Percentiles rank a stretch among this genome's conserved stretches.
Evolutionary conservation across 768 basidiomycete genomes (phyloP).

Genomic region (Hygrophorus pudorinus): DNA sequence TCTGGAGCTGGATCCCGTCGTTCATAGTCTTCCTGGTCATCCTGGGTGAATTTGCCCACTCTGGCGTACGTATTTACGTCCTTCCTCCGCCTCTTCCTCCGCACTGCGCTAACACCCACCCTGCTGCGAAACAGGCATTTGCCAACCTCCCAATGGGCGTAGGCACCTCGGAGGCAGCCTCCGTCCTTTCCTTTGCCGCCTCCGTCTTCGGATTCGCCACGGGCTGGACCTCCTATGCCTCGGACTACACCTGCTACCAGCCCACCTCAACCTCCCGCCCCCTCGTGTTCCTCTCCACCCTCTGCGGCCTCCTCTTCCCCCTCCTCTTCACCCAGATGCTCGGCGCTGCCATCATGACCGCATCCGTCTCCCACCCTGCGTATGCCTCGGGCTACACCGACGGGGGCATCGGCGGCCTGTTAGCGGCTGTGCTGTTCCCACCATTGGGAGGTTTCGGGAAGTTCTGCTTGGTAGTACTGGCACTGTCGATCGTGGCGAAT

Average conservation of each 20-base stretch:
- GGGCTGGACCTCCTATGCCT: neutral
- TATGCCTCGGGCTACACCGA: neutral
- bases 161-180: neutral
- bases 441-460: neutral
- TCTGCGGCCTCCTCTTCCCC: neutral
- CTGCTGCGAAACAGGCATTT: neutral
- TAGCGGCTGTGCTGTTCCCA: neutral
- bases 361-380: neutral
- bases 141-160: neutral
- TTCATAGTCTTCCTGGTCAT: conserved; percentile 2
- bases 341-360: conserved; percentile 2
- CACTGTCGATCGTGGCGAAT: neutral
- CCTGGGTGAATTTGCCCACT: conserved; percentile 1
- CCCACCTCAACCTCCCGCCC: neutral
- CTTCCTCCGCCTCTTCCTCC: neutral
- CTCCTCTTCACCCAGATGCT: conserved; percentile 3
- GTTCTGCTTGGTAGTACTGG: neutral
- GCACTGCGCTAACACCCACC: neutral
- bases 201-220: conserved; percentile 1
- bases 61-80: neutral
- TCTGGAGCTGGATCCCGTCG: conserved; percentile 1
- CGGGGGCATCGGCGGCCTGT: neutral
- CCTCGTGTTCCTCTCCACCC: neutral
- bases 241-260: conserved; percentile 4
- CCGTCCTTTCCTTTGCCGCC: conserved; percentile 1